phyloP scores from a whole-genome alignment of 768 basidiomycete species.

The Mycena rebaudengoi region DNA sequence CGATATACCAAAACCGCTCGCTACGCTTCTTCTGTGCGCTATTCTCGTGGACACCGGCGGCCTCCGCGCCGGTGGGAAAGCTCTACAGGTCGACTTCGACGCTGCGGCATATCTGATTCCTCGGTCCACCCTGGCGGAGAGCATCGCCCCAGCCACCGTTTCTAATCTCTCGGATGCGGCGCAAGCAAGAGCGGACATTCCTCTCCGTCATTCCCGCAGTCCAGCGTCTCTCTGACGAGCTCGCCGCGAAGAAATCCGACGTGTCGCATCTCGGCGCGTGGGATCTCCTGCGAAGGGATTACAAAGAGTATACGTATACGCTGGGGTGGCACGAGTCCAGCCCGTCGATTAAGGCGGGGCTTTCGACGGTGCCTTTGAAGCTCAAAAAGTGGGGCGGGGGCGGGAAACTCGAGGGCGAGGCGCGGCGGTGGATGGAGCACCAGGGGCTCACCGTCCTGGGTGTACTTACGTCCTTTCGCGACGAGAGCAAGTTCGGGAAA shows the following conservation, averaged over 20 bases:
- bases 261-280: conserved; percentile 71
- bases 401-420: conserved; percentile 51
- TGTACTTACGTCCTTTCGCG: conserved; percentile 78
- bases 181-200: conserved; percentile 9
- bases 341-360: conserved; percentile 66
- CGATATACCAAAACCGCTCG: conserved; percentile 67
- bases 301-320: conserved; percentile 81
- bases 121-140: conserved; percentile 53
- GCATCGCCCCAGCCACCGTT: conserved; percentile 30
- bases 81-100: conserved; percentile 65
- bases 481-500: conserved; percentile 46
- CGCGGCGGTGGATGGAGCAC: conserved; percentile 69
- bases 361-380: conserved; percentile 83
- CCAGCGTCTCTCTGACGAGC: conserved; percentile 54
- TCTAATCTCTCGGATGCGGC: conserved; percentile 14
- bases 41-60: conserved; percentile 91
- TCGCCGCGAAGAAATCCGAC: conserved; percentile 69
- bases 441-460: conserved; percentile 75
- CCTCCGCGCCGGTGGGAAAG: conserved; percentile 82
- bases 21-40: conserved; percentile 80
- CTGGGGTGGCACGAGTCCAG: conserved; percentile 50
- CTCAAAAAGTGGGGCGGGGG: conserved; percentile 64
- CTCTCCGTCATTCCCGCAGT: conserved; percentile 48
- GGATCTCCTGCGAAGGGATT: conserved; percentile 93
- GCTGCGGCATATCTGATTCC: conserved; percentile 74